Percentiles rank a stretch among this genome's conserved stretches.
Conservation (phyloP, 2,329 filamentous ascomycete species). For the Aspergillus ustus region DNA sequence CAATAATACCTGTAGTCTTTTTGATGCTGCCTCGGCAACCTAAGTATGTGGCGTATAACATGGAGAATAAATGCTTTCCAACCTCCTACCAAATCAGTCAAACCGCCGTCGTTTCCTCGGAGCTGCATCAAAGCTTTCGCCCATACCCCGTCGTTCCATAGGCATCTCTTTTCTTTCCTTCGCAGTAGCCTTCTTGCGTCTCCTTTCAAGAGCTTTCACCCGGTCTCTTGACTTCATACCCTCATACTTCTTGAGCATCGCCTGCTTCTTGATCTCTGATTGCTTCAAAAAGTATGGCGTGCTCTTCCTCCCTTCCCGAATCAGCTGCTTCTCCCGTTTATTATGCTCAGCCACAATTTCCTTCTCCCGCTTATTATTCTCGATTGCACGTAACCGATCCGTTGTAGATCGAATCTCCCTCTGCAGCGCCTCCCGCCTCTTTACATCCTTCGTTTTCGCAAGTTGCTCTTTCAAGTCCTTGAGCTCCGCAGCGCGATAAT, state of each 20-base stretch:
- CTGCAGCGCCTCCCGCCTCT: conserved; percentile 72
- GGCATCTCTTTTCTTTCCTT: conserved; percentile 84
- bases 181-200: conserved; percentile 83
- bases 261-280: conserved; percentile 85
- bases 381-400: conserved; percentile 72
- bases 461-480: conserved; percentile 71
- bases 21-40: no score
- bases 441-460: conserved; percentile 67
- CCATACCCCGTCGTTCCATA: conserved; percentile 52
- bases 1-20: conserved; percentile 19
- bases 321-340: conserved; percentile 79
- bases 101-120: conserved; percentile 36
- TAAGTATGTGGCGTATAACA: no score
- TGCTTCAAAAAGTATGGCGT: conserved; percentile 92
- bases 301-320: conserved; percentile 78
- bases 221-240: conserved; percentile 84
- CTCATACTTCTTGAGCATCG: conserved; percentile 78
- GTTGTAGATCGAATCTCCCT: conserved; percentile 77
- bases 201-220: conserved; percentile 81
- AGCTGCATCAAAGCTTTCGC: conserved; percentile 31
- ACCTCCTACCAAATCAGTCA: conserved; percentile 21
- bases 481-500: conserved; percentile 86
- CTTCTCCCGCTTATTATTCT: conserved; percentile 70
- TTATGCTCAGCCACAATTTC: conserved; percentile 76
- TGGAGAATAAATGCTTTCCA: not conserved